These are phyloP conservation scores for Straminergon stramineum DNA, from an alignment of 225 moss, liverwort and hornwort species.

Conservation along the genomic window DNA sequence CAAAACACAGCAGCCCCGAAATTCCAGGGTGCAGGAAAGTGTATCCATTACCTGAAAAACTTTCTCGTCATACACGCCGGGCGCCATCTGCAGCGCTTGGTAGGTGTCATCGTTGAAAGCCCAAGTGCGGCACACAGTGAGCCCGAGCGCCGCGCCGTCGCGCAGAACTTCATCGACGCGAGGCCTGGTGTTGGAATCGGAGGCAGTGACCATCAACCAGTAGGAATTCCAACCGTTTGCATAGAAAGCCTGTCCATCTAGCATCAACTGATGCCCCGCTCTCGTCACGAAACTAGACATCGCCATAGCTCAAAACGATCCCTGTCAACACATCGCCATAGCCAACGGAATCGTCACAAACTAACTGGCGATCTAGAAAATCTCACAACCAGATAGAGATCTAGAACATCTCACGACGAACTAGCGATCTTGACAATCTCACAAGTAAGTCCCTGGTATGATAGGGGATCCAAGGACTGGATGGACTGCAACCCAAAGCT, in stretches of 20 bases:
- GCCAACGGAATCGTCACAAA: neutral
- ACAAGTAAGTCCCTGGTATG: too few relatives aligned
- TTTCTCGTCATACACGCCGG: conserved; percentile 56
- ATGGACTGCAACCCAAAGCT: neutral
- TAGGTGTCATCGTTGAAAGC: conserved; percentile 68
- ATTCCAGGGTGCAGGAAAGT: neutral
- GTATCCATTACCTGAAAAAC: conserved; percentile 17
- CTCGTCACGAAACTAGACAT: conserved; percentile 8
- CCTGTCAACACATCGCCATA: neutral
- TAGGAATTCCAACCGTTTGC: conserved; percentile 71
- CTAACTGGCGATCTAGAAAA: neutral
- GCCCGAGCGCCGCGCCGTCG: conserved; percentile 43
- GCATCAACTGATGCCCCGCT: conserved; percentile 16
- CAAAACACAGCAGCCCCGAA: neutral
- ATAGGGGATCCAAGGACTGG: neutral
- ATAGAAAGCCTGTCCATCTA: conserved; percentile 37
- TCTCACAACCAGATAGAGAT: neutral
- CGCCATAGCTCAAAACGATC: neutral
- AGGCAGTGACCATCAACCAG: conserved; percentile 64
- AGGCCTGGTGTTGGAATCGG: conserved; percentile 23
- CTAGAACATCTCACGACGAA: neutral
- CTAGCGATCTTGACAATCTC: neutral
- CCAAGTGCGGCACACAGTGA: conserved; percentile 74
- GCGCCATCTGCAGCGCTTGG: conserved; percentile 46
- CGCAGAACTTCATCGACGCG: conserved; percentile 29